Evolutionary conservation across 768 basidiomycete genomes (phyloP).

Genomic region (Gloeopeniophorella convolvens): DNA sequence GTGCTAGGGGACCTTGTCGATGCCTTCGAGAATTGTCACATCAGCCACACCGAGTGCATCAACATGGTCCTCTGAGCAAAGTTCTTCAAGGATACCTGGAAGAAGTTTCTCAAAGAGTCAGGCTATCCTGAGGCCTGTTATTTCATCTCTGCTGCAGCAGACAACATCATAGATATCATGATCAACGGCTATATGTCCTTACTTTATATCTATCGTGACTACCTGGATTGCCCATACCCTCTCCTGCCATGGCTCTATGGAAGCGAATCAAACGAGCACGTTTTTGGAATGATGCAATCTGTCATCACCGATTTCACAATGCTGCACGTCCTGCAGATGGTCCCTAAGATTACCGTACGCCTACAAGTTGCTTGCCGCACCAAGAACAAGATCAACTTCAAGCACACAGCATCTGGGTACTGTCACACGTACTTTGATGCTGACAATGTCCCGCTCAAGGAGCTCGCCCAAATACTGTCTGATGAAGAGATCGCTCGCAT

Average conservation of each 20-base stretch:
- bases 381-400: constrained; percentile 11
- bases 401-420: constrained; percentile 21
- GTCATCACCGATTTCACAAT: constrained; percentile 25
- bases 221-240: constrained; percentile 16
- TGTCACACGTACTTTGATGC: constrained; percentile 23
- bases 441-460: constrained; percentile 1
- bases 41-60: constrained; percentile 22
- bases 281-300: constrained; percentile 25
- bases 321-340: constrained; percentile 19
- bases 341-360: constrained; percentile 22
- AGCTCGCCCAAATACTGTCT: neutral
- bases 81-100: constrained; percentile 27
- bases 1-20: constrained; percentile 28
- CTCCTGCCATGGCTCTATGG: constrained; percentile 31
- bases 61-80: constrained; percentile 23
- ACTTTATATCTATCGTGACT: constrained; percentile 21
- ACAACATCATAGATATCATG: constrained; percentile 24
- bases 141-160: constrained; percentile 24
- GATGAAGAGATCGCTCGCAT: neutral
- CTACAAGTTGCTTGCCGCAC: constrained; percentile 15
- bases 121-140: constrained; percentile 19
- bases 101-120: constrained; percentile 19
- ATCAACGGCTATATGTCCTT: constrained; percentile 22
- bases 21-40: constrained; percentile 26
- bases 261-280: constrained; percentile 27